A percentile compares a stretch with the other conserved stretches of the same genome.
Evolutionary conservation across 2,329 filamentous ascomycete species (phyloP).

Genomic region (Atkinsonella hypoxylon): DNA sequence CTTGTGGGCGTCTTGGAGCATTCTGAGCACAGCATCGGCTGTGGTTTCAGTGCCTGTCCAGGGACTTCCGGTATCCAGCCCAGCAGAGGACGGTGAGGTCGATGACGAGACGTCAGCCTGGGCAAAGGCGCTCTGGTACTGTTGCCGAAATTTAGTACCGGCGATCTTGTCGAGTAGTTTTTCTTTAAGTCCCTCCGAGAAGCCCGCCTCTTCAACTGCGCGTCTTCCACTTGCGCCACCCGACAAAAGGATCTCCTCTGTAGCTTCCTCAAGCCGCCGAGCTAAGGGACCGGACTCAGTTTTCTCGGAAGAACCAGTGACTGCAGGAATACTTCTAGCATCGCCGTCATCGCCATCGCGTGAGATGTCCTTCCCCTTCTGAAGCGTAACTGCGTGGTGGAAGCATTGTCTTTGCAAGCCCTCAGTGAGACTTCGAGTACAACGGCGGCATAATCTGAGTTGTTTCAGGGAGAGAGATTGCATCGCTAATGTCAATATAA

Average conservation of each 20-base stretch:
- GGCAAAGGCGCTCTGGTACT: conserved; percentile 36
- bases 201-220: conserved; percentile 49
- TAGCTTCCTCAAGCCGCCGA: conserved; percentile 47
- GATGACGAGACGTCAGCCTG: conserved; percentile 37
- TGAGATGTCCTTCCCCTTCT: not conserved
- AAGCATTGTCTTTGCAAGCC: not conserved
- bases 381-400: not conserved
- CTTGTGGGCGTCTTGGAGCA: conserved; percentile 71
- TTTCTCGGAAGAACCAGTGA: not conserved
- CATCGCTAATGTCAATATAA: not conserved
- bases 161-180: conserved; percentile 45
- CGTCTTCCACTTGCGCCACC: conserved; percentile 48
- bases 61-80: conserved; percentile 43
- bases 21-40: conserved; percentile 68
- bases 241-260: conserved; percentile 47
- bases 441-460: not conserved
- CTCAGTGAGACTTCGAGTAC: not conserved
- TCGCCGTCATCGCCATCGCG: not conserved
- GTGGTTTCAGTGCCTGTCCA: conserved; percentile 72
- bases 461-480: not conserved
- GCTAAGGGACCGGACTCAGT: conserved; percentile 35
- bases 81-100: conserved; percentile 46
- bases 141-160: conserved; percentile 39
- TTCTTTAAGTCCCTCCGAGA: conserved; percentile 50
- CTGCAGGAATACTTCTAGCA: not conserved